These are phyloP conservation scores for Xylariaceae sp. DNA, from an alignment of 2,329 filamentous ascomycete species.

Conservation along the genomic window DNA sequence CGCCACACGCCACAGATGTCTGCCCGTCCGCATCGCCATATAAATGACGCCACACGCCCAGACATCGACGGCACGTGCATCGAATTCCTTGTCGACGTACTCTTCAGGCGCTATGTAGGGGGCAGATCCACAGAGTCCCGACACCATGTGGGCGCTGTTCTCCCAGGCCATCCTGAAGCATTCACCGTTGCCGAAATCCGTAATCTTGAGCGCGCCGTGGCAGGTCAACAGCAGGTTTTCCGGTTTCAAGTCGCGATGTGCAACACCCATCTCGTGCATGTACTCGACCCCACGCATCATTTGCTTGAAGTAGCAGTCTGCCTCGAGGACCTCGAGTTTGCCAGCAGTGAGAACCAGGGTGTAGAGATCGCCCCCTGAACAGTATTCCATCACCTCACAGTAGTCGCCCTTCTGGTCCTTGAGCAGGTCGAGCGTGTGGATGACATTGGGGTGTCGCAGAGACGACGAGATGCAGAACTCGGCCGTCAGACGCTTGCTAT, in stretches of 20 bases:
- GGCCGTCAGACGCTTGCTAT: conserved; percentile 92
- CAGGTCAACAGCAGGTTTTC: conserved; percentile 94
- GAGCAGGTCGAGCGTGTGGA: conserved; percentile 91
- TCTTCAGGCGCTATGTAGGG: conserved; percentile 98
- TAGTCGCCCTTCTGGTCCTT: conserved; percentile 96
- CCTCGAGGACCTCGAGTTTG: conserved; percentile 86
- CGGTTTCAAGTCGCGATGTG: conserved; percentile 92
- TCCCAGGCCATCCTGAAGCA: conserved; percentile 99
- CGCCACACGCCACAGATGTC: conserved; percentile 94
- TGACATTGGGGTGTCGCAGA: conserved; percentile 93
- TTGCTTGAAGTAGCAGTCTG: conserved; percentile 98
- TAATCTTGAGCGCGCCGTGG: conserved; percentile 91
- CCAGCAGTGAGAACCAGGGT: conserved; percentile 85
- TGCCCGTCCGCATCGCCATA: conserved; percentile 97
- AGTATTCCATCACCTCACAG: conserved; percentile 99
- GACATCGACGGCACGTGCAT: conserved; percentile 93
- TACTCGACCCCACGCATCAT: conserved; percentile 99
- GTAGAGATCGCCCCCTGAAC: conserved; percentile 91
- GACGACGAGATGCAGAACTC: conserved; percentile 99
- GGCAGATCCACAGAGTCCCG: conserved; percentile 89
- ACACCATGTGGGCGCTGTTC: conserved; percentile 96
- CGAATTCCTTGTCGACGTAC: conserved; percentile 91
- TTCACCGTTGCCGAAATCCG: conserved; percentile 97
- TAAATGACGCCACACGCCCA: conserved; percentile 99
- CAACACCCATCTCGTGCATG: conserved; percentile 98